Base-by-base conservation (phyloP, 2,329 filamentous ascomycete genomes). In the Aspergillus sclerotialis region DNA sequence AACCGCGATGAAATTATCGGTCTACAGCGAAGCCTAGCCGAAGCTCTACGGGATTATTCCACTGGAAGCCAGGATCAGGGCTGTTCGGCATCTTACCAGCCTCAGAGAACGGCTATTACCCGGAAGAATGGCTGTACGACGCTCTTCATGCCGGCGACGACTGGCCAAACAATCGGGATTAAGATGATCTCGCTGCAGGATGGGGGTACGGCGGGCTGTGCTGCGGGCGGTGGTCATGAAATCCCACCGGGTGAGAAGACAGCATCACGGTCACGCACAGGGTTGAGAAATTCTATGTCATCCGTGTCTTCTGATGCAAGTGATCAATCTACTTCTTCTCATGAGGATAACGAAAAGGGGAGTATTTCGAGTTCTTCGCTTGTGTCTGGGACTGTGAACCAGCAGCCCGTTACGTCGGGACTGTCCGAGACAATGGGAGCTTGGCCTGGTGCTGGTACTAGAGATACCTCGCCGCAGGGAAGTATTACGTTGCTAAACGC, bases 61-160 rank as follows among this genome's bases (percentile, higher is more conserved):
- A 79, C 76, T 10, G 71, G 74, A 3, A 72, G 69, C 15, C 76
- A 80, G 36, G 68, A 72, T 24, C 64, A 74, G 23, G 72, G 71
- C 23, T 80, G 74, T 45, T 73, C 70, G 35, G 72, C 75, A 2
- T 66, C 68, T 7, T 79, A 75, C 41, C 80, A 84, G 40, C 78
- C 78, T 1, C 69, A 73, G 37, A 68, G 78, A 26, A 80, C 76
- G 2, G 65, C 71, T 2, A 69, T 83, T 33, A 75, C 73, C 33
- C 72, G 75, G 9, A 71, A 70, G 33, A 71, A 78, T 67, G 78
- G 78, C 3, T 69, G 71, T 19, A 77, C 73, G 2, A 81, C 76
- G 3, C 62, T 83, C 7, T 80, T 82, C 58, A 80, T 82, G 76
- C 80, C 80, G 2, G 77, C 77, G 9, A 77, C 69, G 25, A 76